Evolutionary conservation across 768 basidiomycete species (phyloP).

Genomic region (Amanita muscaria): DNA sequence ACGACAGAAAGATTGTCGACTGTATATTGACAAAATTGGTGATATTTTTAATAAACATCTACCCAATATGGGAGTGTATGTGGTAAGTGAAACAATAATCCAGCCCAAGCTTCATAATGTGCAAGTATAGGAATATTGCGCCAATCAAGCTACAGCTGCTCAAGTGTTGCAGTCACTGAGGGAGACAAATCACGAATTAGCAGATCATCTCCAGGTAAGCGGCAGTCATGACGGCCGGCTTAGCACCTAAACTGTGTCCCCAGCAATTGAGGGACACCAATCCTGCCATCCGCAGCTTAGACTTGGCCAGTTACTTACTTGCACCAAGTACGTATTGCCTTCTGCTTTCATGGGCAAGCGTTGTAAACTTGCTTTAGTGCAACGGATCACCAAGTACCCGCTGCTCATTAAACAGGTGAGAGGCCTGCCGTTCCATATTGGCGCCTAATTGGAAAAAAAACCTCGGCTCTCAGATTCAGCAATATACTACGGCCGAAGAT

Average conservation of each 20-base stretch:
- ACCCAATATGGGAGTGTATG: slow-evolving; percentile 70
- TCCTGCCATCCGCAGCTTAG: slow-evolving; percentile 69
- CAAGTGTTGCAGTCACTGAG: slow-evolving; percentile 69
- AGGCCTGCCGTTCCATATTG: not conserved
- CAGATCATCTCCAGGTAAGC: slow-evolving; percentile 57
- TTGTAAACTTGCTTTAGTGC: slow-evolving; percentile 47
- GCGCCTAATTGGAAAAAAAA: not conserved
- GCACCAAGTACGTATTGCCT: slow-evolving; percentile 62
- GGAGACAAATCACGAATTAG: slow-evolving; percentile 57
- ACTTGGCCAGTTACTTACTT: slow-evolving; percentile 85
- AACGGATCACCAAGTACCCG: slow-evolving; percentile 92
- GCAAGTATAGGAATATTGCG: slow-evolving; percentile 65
- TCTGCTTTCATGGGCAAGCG: not conserved
- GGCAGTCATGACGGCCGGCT: not conserved
- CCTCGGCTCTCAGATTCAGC: slow-evolving; percentile 45
- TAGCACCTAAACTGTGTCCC: not conserved
- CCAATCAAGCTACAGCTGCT: slow-evolving; percentile 76
- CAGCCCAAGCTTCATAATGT: no score
- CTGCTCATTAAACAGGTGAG: slow-evolving; percentile 72
- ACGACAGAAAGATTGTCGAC: slow-evolving; percentile 81
- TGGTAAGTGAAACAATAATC: no score
- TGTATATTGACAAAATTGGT: slow-evolving; percentile 85
- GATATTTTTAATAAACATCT: slow-evolving; percentile 75
- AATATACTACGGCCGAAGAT: slow-evolving; percentile 63
- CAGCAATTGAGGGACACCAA: slow-evolving; percentile 67